Conservation (phyloP, 257 asterid genomes). For the Euphrasia confusa region DNA sequence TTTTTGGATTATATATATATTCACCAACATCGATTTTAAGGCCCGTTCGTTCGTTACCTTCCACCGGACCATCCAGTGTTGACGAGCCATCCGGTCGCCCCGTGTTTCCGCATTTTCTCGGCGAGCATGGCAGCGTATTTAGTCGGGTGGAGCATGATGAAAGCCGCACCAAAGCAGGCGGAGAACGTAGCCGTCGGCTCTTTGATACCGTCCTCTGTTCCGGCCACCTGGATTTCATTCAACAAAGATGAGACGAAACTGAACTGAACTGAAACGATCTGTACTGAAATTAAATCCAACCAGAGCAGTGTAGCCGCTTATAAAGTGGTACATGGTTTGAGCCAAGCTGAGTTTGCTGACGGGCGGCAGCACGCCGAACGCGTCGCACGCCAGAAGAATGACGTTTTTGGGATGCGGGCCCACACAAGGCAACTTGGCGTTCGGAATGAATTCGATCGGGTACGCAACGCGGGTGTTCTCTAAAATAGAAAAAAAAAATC, state of each 20-base stretch:
- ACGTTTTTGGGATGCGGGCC: constrained; percentile 94
- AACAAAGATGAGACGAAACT: neutral
- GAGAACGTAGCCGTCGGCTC: constrained; percentile 94
- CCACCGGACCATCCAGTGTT: constrained; percentile 98
- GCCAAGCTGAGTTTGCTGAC: constrained; percentile 83
- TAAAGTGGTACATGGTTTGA: constrained; percentile 93
- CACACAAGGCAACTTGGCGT: constrained; percentile 85
- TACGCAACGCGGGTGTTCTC: constrained; percentile 95
- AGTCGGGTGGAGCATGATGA: constrained; percentile 89
- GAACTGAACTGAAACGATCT: too few species aligned
- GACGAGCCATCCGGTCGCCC: constrained; percentile 93
- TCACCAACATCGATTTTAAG: too few species aligned
- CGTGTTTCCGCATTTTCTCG: constrained; percentile 78
- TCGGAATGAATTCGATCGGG: constrained; percentile 88
- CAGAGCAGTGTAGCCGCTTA: constrained; percentile 94
- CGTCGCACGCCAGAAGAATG: constrained; percentile 88
- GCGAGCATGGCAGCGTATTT: constrained; percentile 88
- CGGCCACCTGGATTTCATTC: constrained; percentile 62
- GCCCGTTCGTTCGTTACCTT: constrained; percentile 41
- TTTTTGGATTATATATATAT: too few species aligned
- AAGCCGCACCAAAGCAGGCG: constrained; percentile 97
- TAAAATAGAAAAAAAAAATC: constrained; percentile 20
- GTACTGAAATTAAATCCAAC: constrained; percentile 22
- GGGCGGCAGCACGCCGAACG: constrained; percentile 95
- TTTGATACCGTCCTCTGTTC: constrained; percentile 91